These are phyloP conservation scores for Colletotrichum sp. DNA, from an alignment of 2,329 filamentous ascomycete species.

Conservation along the genomic window DNA sequence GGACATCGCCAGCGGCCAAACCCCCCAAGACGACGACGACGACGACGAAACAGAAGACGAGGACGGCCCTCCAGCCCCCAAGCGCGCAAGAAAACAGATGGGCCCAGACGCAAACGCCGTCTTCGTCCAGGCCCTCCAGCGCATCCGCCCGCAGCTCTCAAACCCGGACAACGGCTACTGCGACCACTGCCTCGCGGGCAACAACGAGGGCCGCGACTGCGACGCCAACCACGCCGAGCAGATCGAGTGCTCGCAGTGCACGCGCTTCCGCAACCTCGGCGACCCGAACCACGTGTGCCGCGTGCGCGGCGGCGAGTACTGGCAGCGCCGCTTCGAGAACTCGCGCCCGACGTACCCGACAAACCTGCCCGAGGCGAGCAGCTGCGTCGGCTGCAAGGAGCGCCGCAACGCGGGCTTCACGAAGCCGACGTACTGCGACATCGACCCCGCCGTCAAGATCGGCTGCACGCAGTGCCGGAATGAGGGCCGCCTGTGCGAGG, in stretches of 20 bases:
- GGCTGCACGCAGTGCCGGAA: conserved; percentile 10
- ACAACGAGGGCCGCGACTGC: neutral
- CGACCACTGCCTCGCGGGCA: conserved; percentile 7
- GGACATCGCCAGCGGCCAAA: neutral
- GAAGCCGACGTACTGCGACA: conserved; percentile 1
- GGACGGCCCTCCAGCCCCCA: neutral
- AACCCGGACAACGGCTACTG: neutral
- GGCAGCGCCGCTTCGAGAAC: conserved; percentile 12
- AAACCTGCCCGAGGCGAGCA: neutral
- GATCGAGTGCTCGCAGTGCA: conserved; percentile 21
- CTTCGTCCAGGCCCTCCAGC: neutral
- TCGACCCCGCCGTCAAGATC: conserved; percentile 12
- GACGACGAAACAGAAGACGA: neutral
- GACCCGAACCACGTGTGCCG: conserved; percentile 12
- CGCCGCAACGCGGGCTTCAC: neutral
- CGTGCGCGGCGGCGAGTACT: conserved; percentile 6
- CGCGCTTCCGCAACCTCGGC: conserved; percentile 1
- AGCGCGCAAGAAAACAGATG: neutral
- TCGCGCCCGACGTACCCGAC: conserved; percentile 8
- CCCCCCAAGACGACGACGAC: neutral
- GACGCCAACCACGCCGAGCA: conserved; percentile 9
- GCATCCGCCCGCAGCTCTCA: neutral
- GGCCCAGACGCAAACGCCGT: neutral
- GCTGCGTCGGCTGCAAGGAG: conserved; percentile 3
- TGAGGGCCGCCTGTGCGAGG: neutral